Conservation (phyloP, 768 basidiomycete genomes). For the Coprinellus micaceus region DNA sequence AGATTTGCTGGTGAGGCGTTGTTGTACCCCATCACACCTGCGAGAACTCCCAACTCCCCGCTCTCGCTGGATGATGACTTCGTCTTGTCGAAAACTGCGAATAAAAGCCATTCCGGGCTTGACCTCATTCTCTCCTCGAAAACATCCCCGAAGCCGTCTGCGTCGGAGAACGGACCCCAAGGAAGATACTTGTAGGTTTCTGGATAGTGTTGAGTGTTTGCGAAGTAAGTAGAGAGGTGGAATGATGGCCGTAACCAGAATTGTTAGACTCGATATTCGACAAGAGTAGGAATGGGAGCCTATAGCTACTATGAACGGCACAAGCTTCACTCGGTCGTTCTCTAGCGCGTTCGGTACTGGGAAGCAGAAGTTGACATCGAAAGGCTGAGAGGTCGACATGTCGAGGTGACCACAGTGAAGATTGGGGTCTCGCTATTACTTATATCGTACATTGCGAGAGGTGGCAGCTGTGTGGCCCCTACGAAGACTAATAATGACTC, state of each 20-base stretch:
- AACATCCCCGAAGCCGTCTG: conserved; percentile 20
- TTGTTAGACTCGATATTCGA: too few species aligned
- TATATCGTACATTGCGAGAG: too few species aligned
- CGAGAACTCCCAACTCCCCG: too few species aligned
- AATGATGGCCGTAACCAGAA: conserved; percentile 40
- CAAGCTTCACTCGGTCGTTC: conserved; percentile 44
- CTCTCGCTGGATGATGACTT: conserved; percentile 11
- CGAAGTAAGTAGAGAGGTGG: conserved; percentile 40
- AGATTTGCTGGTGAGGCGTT: conserved; percentile 20
- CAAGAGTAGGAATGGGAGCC: too few species aligned
- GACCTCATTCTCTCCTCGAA: conserved; percentile 32
- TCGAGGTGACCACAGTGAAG: too few species aligned
- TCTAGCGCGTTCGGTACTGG: conserved; percentile 41
- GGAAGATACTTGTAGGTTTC: conserved; percentile 47
- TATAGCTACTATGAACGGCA: conserved; percentile 52
- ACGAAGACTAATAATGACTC: too few species aligned
- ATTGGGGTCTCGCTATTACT: too few species aligned
- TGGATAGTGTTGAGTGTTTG: conserved; percentile 29
- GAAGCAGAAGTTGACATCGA: conserved; percentile 46
- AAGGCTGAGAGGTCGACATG: too few species aligned
- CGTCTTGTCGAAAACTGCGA: conserved; percentile 53
- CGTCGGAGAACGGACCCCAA: conserved; percentile 27
- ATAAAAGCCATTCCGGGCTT: conserved; percentile 36
- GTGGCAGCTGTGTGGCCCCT: too few species aligned
- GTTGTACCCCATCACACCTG: too few species aligned